Conservation (phyloP, 371 early-diverging fungal species). For the Choanephora cucurbitarum region DNA sequence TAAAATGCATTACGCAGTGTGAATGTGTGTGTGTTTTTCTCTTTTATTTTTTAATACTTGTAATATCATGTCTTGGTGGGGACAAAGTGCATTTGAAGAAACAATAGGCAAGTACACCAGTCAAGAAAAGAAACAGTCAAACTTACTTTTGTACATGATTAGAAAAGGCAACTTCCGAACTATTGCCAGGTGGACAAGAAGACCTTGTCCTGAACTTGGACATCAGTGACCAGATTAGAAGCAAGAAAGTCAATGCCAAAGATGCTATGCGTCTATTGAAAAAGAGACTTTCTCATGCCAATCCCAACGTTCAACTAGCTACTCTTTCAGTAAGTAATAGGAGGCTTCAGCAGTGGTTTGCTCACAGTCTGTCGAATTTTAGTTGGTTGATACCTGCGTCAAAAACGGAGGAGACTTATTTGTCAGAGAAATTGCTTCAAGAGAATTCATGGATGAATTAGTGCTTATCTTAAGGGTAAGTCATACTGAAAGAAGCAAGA, state of each 20-base stretch:
- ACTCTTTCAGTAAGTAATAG: conserved; percentile 78
- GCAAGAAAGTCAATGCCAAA: conserved; percentile 82
- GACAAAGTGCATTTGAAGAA: conserved; percentile 45
- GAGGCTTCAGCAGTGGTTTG: too few species aligned
- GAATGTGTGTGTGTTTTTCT: conserved; percentile 8
- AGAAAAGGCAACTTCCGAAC: conserved; percentile 91
- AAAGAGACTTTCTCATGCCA: conserved; percentile 76
- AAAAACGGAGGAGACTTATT: conserved; percentile 93
- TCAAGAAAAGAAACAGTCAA: too few species aligned
- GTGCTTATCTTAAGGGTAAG: conserved; percentile 58
- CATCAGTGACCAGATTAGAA: conserved; percentile 90
- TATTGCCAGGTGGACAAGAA: conserved; percentile 81
- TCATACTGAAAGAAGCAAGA: too few species aligned
- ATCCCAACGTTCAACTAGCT: conserved; percentile 92
- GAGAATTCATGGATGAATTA: conserved; percentile 90
- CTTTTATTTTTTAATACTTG: conserved; percentile 10
- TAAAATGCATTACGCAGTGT: not conserved
- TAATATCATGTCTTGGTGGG: conserved; percentile 49
- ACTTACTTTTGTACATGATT: too few species aligned
- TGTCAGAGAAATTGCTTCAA: conserved; percentile 83
- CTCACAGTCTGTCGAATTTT: too few species aligned
- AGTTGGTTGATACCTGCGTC: conserved; percentile 91
- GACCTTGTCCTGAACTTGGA: conserved; percentile 84
- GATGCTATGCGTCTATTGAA: conserved; percentile 79
- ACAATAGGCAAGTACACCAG: conserved; percentile 43